These are phyloP conservation scores for Pyrenophora tritici-repentis DNA, from an alignment of 2,329 filamentous ascomycete genomes.

Conservation along the genomic window DNA sequence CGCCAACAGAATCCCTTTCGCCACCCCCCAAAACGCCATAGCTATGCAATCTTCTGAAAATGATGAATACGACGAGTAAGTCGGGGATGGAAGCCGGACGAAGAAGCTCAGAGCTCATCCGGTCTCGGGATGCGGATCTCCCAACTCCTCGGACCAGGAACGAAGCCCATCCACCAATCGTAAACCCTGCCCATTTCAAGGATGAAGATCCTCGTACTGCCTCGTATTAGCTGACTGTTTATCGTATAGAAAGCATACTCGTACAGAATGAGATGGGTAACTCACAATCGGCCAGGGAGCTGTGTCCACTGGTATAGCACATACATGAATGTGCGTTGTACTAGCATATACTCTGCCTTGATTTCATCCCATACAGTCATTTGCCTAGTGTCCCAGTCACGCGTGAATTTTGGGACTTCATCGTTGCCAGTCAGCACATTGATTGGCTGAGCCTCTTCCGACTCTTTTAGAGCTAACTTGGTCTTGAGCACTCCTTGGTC, in stretches of 20 bases:
- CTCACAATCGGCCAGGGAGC: slow-evolving; percentile 73
- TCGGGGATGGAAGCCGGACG: not conserved
- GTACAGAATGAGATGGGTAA: not conserved
- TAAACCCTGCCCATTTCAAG: slow-evolving; percentile 62
- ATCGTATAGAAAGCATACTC: not conserved
- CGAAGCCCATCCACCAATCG: slow-evolving; percentile 67
- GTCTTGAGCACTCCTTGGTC: slow-evolving; percentile 40
- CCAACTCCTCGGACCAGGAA: slow-evolving; percentile 63
- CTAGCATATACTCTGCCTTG: slow-evolving; percentile 65
- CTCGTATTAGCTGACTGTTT: slow-evolving; percentile 11
- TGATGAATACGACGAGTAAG: not conserved
- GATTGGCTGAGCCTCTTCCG: slow-evolving; percentile 18
- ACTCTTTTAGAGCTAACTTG: slow-evolving; percentile 32
- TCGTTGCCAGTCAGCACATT: slow-evolving; percentile 38
- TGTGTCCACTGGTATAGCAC: slow-evolving; percentile 73
- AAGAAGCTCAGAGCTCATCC: slow-evolving; percentile 32
- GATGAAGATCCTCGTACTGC: slow-evolving; percentile 57
- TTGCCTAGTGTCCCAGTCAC: slow-evolving; percentile 47
- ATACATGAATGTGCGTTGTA: slow-evolving; percentile 67
- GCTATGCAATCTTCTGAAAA: slow-evolving; percentile 20
- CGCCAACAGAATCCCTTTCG: no score
- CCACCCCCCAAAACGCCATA: slow-evolving; percentile 2
- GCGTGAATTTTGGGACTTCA: slow-evolving; percentile 50
- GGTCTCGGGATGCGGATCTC: slow-evolving; percentile 48
- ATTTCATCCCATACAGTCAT: slow-evolving; percentile 63